Base-by-base conservation (phyloP, 768 basidiomycete species). In the Mycena haematopus region DNA sequence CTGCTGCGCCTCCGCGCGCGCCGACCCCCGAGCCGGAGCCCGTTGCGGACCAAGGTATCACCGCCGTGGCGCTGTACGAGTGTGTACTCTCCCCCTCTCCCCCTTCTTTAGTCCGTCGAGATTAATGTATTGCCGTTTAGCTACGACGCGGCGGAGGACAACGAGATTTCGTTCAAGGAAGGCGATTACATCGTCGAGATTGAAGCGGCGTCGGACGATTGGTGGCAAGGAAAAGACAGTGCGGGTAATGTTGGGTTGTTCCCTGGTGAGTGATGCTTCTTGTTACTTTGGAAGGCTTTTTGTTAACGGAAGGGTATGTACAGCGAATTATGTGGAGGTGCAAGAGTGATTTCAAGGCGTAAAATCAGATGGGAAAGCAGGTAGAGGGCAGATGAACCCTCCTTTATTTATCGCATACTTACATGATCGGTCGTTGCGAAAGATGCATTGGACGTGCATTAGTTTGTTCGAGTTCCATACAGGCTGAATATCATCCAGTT, bases 91-190 rank as follows among this genome's bases (percentile, higher is more conserved):
- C 31, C 38, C 8, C 38, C 38, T 36, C n/a, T n/a, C 15, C 47
- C 25, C 21, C n/a, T n/a, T n/a, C n/a, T n/a, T n/a, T n/a, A 31
- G 1, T 15, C 24, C 35, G 1, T 54, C 46, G 46, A 29, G 65
- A 31, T 46, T 53, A 44, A 56, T 35, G 42, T n/a, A 27, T 35
- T 47, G 29, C 56, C 8, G n/a, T n/a, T n/a, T 52, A 95, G 92
- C 65, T 96, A 96, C 70, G 92, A 94, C 11, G 93, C 95, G 0
- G 86, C 86, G 0, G 95, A 97, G 72, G 94, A 95, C 67, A 97
- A 98, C 70, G 95, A 97, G 71, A 77, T 97, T 29, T 82, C 88
- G 3, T 94, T 98, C 84, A 78, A 73, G 31, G 95, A 94, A 73
- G 93, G 92, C 27, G 95, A 95, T 36, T 77, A 79, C 58, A 92